Base-by-base conservation (phyloP, 2,329 filamentous ascomycete genomes). In the Alternaria tenuissima region DNA sequence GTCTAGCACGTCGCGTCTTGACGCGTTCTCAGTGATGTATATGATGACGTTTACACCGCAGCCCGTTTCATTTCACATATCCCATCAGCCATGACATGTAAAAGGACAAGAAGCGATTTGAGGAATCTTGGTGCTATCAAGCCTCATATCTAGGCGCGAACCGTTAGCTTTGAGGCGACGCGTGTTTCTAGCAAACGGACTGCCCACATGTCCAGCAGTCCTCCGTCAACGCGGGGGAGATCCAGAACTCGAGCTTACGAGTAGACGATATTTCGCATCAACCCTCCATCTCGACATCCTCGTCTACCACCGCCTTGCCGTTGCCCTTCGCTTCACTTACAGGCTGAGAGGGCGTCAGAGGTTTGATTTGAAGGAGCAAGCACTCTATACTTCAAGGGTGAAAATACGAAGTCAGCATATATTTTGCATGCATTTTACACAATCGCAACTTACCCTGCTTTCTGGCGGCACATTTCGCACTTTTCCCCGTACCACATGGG, bases 401-500 rank as follows among this genome's bases (percentile, higher is more conserved):
- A 6, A 36, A 14, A 36, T 36, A 36, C 32, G 3, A 36, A 16
- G 32, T 36, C 14, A 36, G 32, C 3, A 12, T 16, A 36, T 16
- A 5, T 36, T 12, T 14, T 16, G 14, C 3, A 36, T 36, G 5
- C 3, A 36, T 16, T 16, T 4, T 16, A 4, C 14, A 36, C 32
- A 36, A 5, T 16, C 12, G 5, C 2, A 36, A 36, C 32, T 14
- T 14, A 36, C 32, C 34, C 42, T n/a, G 52, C 52, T 32, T 20
- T 11, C 39, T 44, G 20, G 28, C 39, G 26, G 20, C 52, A 53
- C 18, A 18, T 22, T 26, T 42, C 38, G 18, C 51, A 53, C 18
- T 54, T 54, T 18, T 30, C 39, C 7, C 26, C 20, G 8, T 36
- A 54, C 52, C 52, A 54, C 18, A 20, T 32, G n/a, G 52, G 39